phyloP scores from a whole-genome alignment of 495 filamentous ascomycete species.

The Tetracladium setigerum region DNA sequence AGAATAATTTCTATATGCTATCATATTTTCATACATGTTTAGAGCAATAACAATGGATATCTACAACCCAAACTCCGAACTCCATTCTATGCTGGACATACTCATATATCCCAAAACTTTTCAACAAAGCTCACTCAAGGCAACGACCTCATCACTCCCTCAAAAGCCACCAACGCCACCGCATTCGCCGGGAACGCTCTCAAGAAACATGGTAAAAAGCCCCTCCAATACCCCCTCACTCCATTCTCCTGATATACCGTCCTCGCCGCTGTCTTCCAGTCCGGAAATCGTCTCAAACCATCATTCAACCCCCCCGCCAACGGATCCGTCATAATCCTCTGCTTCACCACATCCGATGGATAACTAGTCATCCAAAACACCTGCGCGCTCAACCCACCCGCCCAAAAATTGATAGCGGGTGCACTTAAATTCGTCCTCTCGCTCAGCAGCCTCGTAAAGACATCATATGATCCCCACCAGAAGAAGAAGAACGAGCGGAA shows the following conservation, averaged over 20 bases:
- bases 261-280: constrained; percentile 74
- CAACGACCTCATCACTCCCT: constrained; percentile 79
- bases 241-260: constrained; percentile 72
- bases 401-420: constrained; percentile 92
- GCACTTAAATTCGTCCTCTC: constrained; percentile 62
- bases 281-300: constrained; percentile 58
- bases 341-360: constrained; percentile 92
- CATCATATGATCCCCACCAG: constrained; percentile 92
- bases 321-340: constrained; percentile 93
- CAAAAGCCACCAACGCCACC: constrained; percentile 86
- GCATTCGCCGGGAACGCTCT: constrained; percentile 96
- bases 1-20: no score
- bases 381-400: constrained; percentile 85
- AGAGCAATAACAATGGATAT: no score
- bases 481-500: constrained; percentile 94
- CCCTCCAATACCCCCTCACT: constrained; percentile 78
- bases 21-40: no score
- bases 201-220: constrained; percentile 88
- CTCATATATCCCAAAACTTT: not conserved
- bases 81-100: no score
- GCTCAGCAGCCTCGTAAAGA: constrained; percentile 62
- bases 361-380: constrained; percentile 91
- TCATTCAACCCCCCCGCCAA: constrained; percentile 64
- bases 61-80: no score
- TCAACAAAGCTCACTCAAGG: constrained; percentile 36